Conservation (phyloP, 2,329 filamentous ascomycete species). For the Penicillium fuscoglaucum region DNA sequence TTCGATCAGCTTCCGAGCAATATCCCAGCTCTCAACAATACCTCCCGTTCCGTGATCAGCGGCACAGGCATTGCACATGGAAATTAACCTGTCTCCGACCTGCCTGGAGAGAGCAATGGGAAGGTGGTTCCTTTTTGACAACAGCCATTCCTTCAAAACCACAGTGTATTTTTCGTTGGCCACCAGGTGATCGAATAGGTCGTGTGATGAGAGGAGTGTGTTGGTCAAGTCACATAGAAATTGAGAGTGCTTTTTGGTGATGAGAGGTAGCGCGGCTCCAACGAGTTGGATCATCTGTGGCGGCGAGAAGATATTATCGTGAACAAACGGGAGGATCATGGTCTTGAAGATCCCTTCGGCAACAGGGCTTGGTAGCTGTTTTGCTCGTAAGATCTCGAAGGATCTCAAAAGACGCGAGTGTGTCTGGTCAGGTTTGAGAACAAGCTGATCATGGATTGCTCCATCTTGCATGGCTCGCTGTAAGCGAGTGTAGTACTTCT, state of each 20-base stretch:
- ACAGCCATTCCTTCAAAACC: constrained; percentile 12
- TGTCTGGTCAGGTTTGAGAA: constrained; percentile 8
- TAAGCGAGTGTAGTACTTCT: constrained; percentile 11
- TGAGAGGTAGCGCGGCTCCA: constrained; percentile 12
- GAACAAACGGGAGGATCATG: constrained; percentile 10
- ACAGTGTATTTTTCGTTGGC: constrained; percentile 8
- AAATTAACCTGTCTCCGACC: constrained; percentile 6
- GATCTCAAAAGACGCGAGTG: constrained; percentile 13
- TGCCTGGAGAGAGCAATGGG: not conserved
- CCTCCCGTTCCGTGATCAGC: constrained; percentile 7
- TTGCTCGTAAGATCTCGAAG: constrained; percentile 8
- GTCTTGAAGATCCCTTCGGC: constrained; percentile 11
- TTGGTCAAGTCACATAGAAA: constrained; percentile 5
- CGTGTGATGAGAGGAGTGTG: not conserved
- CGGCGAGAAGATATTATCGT: constrained; percentile 5
- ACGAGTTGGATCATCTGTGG: constrained; percentile 8
- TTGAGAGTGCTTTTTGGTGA: constrained; percentile 1
- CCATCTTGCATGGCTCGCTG: constrained; percentile 6
- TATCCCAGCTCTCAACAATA: constrained; percentile 2
- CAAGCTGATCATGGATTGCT: constrained; percentile 7
- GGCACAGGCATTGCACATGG: constrained; percentile 12
- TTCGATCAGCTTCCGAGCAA: constrained; percentile 1
- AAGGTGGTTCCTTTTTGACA: constrained; percentile 10
- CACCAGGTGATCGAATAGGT: constrained; percentile 11
- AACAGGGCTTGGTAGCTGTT: constrained; percentile 2